Evolutionary conservation across 768 basidiomycete species (phyloP).

Genomic region (Xerocomellus dryophilus): DNA sequence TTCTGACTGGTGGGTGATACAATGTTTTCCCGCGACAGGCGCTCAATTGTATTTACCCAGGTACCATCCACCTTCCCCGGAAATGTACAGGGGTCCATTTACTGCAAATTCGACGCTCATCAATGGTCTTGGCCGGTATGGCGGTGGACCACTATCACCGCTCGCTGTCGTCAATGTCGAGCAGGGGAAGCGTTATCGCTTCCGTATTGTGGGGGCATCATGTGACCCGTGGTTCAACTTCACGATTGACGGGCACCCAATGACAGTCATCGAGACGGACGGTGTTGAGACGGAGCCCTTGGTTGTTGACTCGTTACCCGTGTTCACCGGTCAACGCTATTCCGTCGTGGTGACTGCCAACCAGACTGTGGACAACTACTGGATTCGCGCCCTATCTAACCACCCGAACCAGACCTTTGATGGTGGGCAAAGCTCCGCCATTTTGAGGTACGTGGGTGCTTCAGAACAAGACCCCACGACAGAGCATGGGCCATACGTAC

Average conservation of each 20-base stretch:
- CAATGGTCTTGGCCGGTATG: slow-evolving; percentile 39
- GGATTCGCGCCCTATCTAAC: slow-evolving; percentile 36
- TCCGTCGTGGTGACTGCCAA: slow-evolving; percentile 40
- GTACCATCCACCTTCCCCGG: slow-evolving; percentile 18
- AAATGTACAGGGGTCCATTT: slow-evolving; percentile 7
- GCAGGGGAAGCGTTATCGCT: slow-evolving; percentile 36
- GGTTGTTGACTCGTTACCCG: slow-evolving; percentile 41
- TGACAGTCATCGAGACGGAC: slow-evolving; percentile 49
- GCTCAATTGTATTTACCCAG: slow-evolving; percentile 1
- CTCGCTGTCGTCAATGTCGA: slow-evolving; percentile 37
- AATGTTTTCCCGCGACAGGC: slow-evolving; percentile 28
- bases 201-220: slow-evolving; percentile 37
- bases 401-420: slow-evolving; percentile 22
- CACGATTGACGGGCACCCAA: slow-evolving; percentile 42
- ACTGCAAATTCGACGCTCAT: slow-evolving; percentile 34
- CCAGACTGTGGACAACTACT: slow-evolving; percentile 37
- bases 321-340: slow-evolving; percentile 51
- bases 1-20: slow-evolving; percentile 18
- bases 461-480: slow-evolving; percentile 33
- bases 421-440: slow-evolving; percentile 37
- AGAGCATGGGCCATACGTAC: slow-evolving; percentile 12
- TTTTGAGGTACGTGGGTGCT: slow-evolving; percentile 43
- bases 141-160: slow-evolving; percentile 32
- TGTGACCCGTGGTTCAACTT: slow-evolving; percentile 44
- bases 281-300: slow-evolving; percentile 39